A percentile compares a stretch with the other conserved stretches of the same genome.
Conservation (phyloP, 352 stramenopile species). For the Pythium periplocum region DNA sequence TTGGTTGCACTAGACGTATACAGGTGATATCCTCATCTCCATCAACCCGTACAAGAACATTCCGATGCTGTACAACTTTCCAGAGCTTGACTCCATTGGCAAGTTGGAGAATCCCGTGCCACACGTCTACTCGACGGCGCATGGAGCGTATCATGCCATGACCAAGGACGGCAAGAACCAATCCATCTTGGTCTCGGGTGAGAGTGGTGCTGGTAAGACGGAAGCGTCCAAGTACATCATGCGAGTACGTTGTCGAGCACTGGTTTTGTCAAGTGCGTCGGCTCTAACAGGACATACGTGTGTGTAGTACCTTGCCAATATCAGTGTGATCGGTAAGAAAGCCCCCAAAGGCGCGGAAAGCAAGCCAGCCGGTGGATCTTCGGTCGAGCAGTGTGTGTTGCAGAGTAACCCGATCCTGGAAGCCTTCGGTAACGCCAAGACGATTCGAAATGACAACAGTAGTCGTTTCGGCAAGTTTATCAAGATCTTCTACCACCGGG, state of each 20-base stretch:
- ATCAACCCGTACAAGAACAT: slow-evolving; percentile 97
- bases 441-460: slow-evolving; percentile 95
- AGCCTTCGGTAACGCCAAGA: slow-evolving; percentile 92
- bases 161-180: slow-evolving; percentile 78
- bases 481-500: slow-evolving; percentile 91
- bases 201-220: slow-evolving; percentile 85
- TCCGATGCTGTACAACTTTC: slow-evolving; percentile 89
- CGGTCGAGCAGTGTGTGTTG: slow-evolving; percentile 88
- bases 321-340: slow-evolving; percentile 85
- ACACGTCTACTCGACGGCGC: slow-evolving; percentile 82
- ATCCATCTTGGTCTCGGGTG: slow-evolving; percentile 83
- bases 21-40: slow-evolving; percentile 93
- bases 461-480: slow-evolving; percentile 96
- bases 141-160: slow-evolving; percentile 79
- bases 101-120: slow-evolving; percentile 84
- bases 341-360: slow-evolving; percentile 58
- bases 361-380: slow-evolving; percentile 37
- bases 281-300: slow-evolving; percentile 5
- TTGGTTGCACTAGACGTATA: slow-evolving; percentile 74
- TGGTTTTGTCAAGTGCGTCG: slow-evolving; percentile 3
- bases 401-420: slow-evolving; percentile 92
- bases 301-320: slow-evolving; percentile 82
- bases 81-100: slow-evolving; percentile 80
- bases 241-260: slow-evolving; percentile 39
- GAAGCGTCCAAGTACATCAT: slow-evolving; percentile 91